These are phyloP conservation scores for Botrytis paeoniae DNA, from an alignment of 2,329 filamentous ascomycete species.

Conservation along the genomic window DNA sequence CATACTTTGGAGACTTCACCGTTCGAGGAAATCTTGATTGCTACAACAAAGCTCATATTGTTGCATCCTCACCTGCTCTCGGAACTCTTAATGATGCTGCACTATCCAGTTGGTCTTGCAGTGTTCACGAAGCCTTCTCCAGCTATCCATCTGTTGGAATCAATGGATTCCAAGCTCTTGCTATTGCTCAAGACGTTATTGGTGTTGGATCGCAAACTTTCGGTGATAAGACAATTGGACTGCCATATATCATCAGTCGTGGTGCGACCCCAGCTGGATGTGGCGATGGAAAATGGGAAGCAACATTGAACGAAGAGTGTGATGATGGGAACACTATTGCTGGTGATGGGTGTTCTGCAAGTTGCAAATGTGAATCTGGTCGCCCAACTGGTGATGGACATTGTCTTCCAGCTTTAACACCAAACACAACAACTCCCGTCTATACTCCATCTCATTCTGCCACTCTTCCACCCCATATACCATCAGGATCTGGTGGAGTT, in stretches of 20 bases:
- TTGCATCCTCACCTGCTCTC: constrained; percentile 40
- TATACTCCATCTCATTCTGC: constrained; percentile 19
- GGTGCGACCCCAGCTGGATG: constrained; percentile 43
- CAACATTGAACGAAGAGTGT: constrained; percentile 41
- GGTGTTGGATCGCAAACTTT: constrained; percentile 39
- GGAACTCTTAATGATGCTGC: constrained; percentile 39
- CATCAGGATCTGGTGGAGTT: constrained; percentile 8
- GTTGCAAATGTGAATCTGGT: constrained; percentile 41
- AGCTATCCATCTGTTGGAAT: constrained; percentile 40
- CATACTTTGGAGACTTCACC: constrained; percentile 42
- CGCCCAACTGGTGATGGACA: constrained; percentile 33
- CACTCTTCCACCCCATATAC: constrained; percentile 4
- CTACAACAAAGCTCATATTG: constrained; percentile 43
- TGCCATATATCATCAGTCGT: constrained; percentile 45
- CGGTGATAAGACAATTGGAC: constrained; percentile 39
- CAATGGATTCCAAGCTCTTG: constrained; percentile 42
- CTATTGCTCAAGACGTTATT: constrained; percentile 41
- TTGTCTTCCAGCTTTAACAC: constrained; percentile 22
- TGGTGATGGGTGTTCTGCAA: constrained; percentile 40
- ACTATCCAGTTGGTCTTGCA: constrained; percentile 45
- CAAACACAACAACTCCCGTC: constrained; percentile 13
- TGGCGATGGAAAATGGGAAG: constrained; percentile 41
- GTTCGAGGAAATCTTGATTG: constrained; percentile 42
- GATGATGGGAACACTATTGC: constrained; percentile 41
- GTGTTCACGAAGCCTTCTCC: constrained; percentile 44